Base-by-base conservation (phyloP, 2,329 filamentous ascomycete genomes). In the Dothidotthia symphoricarpi region DNA sequence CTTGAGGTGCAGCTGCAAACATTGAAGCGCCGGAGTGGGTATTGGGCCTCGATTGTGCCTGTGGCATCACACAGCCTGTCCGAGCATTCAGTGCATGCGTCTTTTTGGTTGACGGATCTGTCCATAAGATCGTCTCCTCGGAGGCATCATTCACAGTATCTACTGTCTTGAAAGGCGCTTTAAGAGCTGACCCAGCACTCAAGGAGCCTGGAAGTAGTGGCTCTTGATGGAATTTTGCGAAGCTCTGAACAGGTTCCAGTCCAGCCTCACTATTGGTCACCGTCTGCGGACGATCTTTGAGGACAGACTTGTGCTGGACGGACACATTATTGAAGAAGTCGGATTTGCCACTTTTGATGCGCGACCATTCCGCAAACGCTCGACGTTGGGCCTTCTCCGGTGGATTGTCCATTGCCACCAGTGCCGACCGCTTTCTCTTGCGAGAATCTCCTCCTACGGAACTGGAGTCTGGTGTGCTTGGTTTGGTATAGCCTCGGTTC, bases 31-130 rank as follows among this genome's bases (percentile, higher is more conserved):
- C 28, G 12, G 34, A 16, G 6, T 51, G 34, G 11, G 38, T 51
- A 16, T 28, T 40, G 10, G 45, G 31, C 17, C 38, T 41, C n/a
- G 36, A 10, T 46, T 48, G 24, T 57, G 30, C 32, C 22, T 39
- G 30, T 12, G 52, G 45, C 3, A 66, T 43, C 0, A 69, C 59
- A 13, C 67, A 64, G 1, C 81, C 82, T 8, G 80, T 84, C 14
- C 75, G 71, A 5, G 70, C 54, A 46, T 83, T 77, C n/a, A 85
- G 60, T 2, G 69, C 38, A 30, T 72, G 73, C 1, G 49, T 68
- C 41, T 75, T 66, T 46, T 74, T 76, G 1, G 79, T 85, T 7
- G 66, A 53, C 0, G 83, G 82, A 50, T 88, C 78, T 1, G 69
- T 71, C 85, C 85, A 88, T 12, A 65, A 42, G 0, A 80, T 57